phyloP scores from a whole-genome alignment of 2,329 filamentous ascomycete species.

The Acephala macrosclerotiorum region DNA sequence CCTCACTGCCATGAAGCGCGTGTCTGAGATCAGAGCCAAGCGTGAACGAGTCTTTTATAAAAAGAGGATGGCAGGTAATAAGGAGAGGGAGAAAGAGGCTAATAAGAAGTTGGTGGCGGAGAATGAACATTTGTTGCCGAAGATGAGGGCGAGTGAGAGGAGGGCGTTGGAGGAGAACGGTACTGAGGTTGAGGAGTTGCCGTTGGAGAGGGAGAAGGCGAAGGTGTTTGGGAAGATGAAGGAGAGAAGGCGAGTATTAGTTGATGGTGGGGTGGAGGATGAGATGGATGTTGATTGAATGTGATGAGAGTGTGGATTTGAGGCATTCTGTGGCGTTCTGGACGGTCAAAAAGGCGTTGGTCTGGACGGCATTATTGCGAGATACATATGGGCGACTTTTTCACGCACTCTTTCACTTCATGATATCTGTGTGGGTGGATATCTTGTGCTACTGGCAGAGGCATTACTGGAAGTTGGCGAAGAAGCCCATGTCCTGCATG shows the following conservation, averaged over 20 bases:
- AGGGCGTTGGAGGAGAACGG: constrained; percentile 60
- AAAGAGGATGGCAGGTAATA: constrained; percentile 90
- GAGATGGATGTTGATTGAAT: constrained; percentile 55
- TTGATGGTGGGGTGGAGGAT: constrained; percentile 52
- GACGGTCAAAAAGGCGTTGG: constrained; percentile 25
- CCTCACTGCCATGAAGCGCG: constrained; percentile 88
- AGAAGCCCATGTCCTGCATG: not conserved
- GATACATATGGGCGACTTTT: constrained; percentile 3
- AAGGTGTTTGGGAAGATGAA: constrained; percentile 50
- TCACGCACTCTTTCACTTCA: not conserved
- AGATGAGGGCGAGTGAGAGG: constrained; percentile 70
- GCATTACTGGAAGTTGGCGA: not conserved
- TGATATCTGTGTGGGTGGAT: not conserved
- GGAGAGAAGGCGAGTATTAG: constrained; percentile 49
- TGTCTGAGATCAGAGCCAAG: constrained; percentile 82
- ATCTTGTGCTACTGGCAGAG: not conserved
- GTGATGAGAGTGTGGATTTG: constrained; percentile 7
- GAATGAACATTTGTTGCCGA: constrained; percentile 90
- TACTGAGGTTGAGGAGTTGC: constrained; percentile 56
- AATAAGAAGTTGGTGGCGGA: constrained; percentile 89
- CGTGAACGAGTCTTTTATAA: constrained; percentile 94
- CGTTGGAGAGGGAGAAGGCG: constrained; percentile 52
- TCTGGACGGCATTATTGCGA: constrained; percentile 14
- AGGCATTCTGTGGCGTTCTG: constrained; percentile 28
- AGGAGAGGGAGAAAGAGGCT: constrained; percentile 77